Base-by-base conservation (phyloP, 208 protist species). In the Acanthamoeba sp. region DNA sequence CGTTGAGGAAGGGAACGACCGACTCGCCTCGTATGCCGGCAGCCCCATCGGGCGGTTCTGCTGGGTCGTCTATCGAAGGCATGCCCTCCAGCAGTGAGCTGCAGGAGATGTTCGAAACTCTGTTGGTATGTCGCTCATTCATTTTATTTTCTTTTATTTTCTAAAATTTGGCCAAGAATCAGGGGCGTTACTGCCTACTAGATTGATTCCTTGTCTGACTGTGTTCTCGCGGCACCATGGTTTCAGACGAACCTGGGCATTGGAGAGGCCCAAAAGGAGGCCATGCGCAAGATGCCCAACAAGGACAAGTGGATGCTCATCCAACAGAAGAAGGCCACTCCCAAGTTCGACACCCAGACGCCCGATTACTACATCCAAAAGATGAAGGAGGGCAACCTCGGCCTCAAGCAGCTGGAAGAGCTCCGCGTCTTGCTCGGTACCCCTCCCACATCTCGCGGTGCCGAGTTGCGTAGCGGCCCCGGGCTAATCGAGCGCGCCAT, bases 281-380 rank as follows among this genome's bases (percentile, higher is more conserved):
- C 69, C n/a, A 78, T 78, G 69, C 69, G 69, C 29, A 78, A 78
- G 36, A 78, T 78, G 69, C 29, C 29, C n/a, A 78, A 78, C 69
- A 36, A 7, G 69, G 69, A 78, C 38, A 78, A 78, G 38, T 78
- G 69, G 69, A 36, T 78, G 36, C 29, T 78, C n/a, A 78, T 78
- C 29, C 36, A 48, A 29, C 69, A 78, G 69, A 78, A 78, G 22
- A 78, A 78, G 69, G 69, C 29, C 36, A 78, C 29, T 16, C 29
- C 38, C 69, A 78, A 78, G 69, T 45, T 48, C 36, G 69, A 78
- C 36, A 78, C 36, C 29, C 29, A 78, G 69, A 48, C 69, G 36
- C 69, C 69, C 18, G 38, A 78, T 16, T 36, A 27, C 69, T 78
- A 45, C 69, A 78, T 78, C 69, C 36, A 78, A 29, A 36, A 48